phyloP scores from a whole-genome alignment of 2,329 filamentous ascomycete species.

The Exophiala alcalophila region DNA sequence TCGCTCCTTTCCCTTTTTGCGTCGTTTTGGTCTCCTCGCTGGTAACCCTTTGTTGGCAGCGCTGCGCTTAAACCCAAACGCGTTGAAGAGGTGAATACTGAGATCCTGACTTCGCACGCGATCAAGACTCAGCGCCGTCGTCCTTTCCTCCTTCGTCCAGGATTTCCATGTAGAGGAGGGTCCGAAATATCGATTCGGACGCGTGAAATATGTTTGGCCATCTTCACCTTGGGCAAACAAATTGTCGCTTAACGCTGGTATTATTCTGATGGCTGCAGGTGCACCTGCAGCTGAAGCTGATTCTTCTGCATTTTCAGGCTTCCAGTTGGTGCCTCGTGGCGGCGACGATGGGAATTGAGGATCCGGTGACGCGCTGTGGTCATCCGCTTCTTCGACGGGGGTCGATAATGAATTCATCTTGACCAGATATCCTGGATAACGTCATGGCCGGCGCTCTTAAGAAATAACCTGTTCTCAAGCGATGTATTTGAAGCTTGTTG shows the following conservation, averaged over 20 bases:
- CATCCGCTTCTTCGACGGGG: constrained; percentile 9
- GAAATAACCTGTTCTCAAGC: too few species aligned
- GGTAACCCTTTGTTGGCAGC: constrained; percentile 19
- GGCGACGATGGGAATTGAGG: constrained; percentile 9
- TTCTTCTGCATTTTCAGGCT: too few species aligned
- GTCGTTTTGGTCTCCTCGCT: constrained; percentile 4
- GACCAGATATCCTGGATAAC: too few species aligned
- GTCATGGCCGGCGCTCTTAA: too few species aligned
- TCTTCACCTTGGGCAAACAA: constrained; percentile 16
- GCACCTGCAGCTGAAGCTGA: not conserved
- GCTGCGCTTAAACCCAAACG: constrained; percentile 63
- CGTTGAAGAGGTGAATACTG: constrained; percentile 73
- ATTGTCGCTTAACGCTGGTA: not conserved
- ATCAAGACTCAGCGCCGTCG: constrained; percentile 62
- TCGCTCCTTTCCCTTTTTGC: constrained; percentile 17
- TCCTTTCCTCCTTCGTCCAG: constrained; percentile 83
- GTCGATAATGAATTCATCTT: constrained; percentile 17
- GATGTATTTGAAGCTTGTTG: too few species aligned
- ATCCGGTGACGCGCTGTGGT: not conserved
- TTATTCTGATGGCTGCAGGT: not conserved
- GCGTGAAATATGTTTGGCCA: constrained; percentile 32
- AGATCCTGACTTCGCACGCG: constrained; percentile 65
- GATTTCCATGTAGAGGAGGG: constrained; percentile 69
- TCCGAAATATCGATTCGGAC: constrained; percentile 73
- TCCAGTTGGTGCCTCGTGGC: not conserved